These are phyloP conservation scores for Phytophthora foliorum DNA, from an alignment of 352 stramenopile genomes.

Conservation along the genomic window DNA sequence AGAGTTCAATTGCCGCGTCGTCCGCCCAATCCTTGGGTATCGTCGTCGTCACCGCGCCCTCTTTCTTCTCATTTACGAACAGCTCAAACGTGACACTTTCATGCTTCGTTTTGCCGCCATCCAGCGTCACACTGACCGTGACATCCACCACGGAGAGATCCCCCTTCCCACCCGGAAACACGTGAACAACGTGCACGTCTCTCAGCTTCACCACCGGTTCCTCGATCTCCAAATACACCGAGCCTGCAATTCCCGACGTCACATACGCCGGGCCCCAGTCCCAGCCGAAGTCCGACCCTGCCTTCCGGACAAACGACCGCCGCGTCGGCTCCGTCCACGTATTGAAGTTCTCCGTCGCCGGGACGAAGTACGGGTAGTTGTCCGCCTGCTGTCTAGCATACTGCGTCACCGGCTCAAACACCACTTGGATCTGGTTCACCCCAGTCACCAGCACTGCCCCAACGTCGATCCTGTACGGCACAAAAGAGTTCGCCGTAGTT, in stretches of 20 bases:
- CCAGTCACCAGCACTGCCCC: constrained; percentile 26
- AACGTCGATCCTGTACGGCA: constrained; percentile 63
- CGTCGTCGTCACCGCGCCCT: constrained; percentile 23
- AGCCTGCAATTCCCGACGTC: constrained; percentile 69
- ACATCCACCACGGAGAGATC: constrained; percentile 55
- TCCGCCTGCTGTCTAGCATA: constrained; percentile 65
- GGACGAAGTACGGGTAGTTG: constrained; percentile 82
- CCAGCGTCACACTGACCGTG: constrained; percentile 50
- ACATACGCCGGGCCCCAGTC: constrained; percentile 87
- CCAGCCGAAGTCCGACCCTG: constrained; percentile 89
- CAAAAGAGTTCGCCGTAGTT: constrained; percentile 70
- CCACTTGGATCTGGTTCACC: constrained; percentile 64
- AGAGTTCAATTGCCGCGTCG: constrained; percentile 38
- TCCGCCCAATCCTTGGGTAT: constrained; percentile 31
- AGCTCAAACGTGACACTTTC: constrained; percentile 58
- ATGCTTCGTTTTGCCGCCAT: constrained; percentile 33
- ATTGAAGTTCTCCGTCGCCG: constrained; percentile 80
- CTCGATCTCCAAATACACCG: constrained; percentile 54
- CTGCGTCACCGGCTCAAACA: constrained; percentile 63
- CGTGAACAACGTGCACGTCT: constrained; percentile 56
- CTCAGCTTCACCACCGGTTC: constrained; percentile 30
- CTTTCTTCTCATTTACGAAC: constrained; percentile 50
- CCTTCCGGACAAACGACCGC: constrained; percentile 87
- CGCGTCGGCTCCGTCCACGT: constrained; percentile 83
- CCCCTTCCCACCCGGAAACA: constrained; percentile 36